phyloP scores from a whole-genome alignment of 768 basidiomycete genomes.

The Vararia minispora region DNA sequence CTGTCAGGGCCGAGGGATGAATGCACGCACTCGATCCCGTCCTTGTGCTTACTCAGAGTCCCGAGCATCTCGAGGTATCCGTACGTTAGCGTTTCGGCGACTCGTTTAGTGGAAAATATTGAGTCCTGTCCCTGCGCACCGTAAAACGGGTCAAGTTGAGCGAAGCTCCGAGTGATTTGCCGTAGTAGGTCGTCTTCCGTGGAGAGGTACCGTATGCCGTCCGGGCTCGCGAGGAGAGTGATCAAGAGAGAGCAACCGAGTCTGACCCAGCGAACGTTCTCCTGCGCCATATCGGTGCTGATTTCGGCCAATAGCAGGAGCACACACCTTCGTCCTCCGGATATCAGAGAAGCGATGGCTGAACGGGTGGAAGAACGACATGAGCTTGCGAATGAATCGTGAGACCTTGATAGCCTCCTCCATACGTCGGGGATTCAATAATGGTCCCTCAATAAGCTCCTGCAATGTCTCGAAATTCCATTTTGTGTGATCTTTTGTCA shows the following conservation, averaged over 20 bases:
- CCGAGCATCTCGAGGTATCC: constrained; percentile 97
- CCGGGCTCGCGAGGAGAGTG: constrained; percentile 71
- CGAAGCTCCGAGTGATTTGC: constrained; percentile 80
- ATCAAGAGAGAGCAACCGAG: constrained; percentile 75
- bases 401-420: constrained; percentile 92
- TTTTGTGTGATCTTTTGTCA: constrained; percentile 78
- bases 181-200: constrained; percentile 76
- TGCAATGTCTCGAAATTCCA: constrained; percentile 90
- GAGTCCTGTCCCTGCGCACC: constrained; percentile 64
- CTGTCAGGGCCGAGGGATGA: too few relatives aligned
- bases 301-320: background rate
- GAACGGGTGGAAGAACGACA: constrained; percentile 90
- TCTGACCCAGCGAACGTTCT: constrained; percentile 75
- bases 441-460: constrained; percentile 84
- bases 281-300: constrained; percentile 26
- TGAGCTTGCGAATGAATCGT: constrained; percentile 81
- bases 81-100: constrained; percentile 74
- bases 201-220: constrained; percentile 73
- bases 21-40: constrained; percentile 66
- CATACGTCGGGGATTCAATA: constrained; percentile 82
- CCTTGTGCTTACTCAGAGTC: constrained; percentile 74
- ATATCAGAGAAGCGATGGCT: constrained; percentile 81
- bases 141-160: constrained; percentile 88
- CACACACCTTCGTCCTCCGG: constrained; percentile 46
- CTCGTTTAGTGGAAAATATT: constrained; percentile 73